These are phyloP conservation scores for Amylostereum areolatum DNA, from an alignment of 1,284 basidiomycete genomes.

Conservation along the genomic window DNA sequence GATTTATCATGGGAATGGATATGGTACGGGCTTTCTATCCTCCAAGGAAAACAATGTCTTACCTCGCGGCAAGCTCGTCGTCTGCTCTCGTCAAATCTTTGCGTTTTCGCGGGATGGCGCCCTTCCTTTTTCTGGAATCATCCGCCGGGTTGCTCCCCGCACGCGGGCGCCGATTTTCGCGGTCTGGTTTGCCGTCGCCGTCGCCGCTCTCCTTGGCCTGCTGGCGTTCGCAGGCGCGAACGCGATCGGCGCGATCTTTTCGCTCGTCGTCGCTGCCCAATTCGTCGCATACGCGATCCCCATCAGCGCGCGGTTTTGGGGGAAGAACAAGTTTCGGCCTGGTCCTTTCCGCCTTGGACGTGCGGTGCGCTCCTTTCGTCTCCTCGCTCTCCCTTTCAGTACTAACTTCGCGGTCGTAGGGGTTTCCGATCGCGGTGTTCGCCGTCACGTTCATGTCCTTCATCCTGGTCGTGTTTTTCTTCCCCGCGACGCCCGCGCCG, in stretches of 20 bases:
- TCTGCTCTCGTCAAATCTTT: slow-evolving; percentile 35
- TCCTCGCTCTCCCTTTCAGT: neutral
- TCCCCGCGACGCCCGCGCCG: slow-evolving; percentile 11
- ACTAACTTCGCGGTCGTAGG: neutral
- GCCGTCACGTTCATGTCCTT: slow-evolving; percentile 1
- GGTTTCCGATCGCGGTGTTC: neutral
- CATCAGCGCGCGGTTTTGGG: slow-evolving; percentile 19
- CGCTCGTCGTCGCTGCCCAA: slow-evolving; percentile 17
- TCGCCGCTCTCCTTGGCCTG: slow-evolving; percentile 19
- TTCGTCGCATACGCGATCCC: slow-evolving; percentile 22
- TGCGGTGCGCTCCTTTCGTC: slow-evolving; percentile 14
- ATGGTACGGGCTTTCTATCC: slow-evolving; percentile 15
- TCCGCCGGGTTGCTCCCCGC: slow-evolving; percentile 26
- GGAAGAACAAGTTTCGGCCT: slow-evolving; percentile 17
- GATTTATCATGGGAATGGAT: slow-evolving; percentile 27
- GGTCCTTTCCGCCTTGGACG: slow-evolving; percentile 24
- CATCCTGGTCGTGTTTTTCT: slow-evolving; percentile 12
- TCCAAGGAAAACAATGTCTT: neutral
- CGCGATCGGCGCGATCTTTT: slow-evolving; percentile 26
- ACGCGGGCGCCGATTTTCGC: slow-evolving; percentile 23
- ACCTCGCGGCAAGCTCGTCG: slow-evolving; percentile 12
- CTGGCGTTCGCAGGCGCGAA: slow-evolving; percentile 24
- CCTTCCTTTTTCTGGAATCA: slow-evolving; percentile 34
- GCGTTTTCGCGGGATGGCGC: slow-evolving; percentile 42
- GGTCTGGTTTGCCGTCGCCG: slow-evolving; percentile 22